Evolutionary conservation across 768 basidiomycete species (phyloP).

Genomic region (Favolaschia claudopus): DNA sequence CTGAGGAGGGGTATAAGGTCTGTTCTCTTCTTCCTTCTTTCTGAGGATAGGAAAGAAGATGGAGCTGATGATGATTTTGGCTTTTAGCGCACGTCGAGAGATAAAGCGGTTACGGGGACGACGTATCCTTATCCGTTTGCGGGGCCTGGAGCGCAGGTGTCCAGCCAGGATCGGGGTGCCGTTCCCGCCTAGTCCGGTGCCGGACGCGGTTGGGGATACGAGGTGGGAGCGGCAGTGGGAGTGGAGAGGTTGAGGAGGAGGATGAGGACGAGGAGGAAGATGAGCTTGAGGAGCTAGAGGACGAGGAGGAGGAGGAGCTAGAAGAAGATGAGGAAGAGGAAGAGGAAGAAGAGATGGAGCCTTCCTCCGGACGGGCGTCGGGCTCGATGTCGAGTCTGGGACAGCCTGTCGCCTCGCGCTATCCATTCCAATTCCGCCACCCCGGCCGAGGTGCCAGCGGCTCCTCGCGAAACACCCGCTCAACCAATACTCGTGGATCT

Average conservation of each 20-base stretch:
- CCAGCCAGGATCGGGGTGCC: constrained; percentile 71
- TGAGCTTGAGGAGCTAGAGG: constrained; percentile 29
- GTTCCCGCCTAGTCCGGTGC: constrained; percentile 72
- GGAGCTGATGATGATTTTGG: background rate
- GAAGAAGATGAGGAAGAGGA: constrained; percentile 55
- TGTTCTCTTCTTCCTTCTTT: no score
- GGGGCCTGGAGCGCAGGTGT: constrained; percentile 64
- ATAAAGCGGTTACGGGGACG: constrained; percentile 46
- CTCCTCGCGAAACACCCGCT: constrained; percentile 42
- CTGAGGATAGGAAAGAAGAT: background rate
- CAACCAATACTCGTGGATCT: constrained; percentile 41
- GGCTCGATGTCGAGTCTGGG: constrained; percentile 89
- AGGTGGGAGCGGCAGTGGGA: constrained; percentile 24
- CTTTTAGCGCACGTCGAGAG: constrained; percentile 50
- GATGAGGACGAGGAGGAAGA: constrained; percentile 30
- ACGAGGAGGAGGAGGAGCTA: constrained; percentile 45
- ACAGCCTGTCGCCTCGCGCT: constrained; percentile 73
- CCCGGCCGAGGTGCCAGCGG: constrained; percentile 52
- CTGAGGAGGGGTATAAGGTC: constrained; percentile 40
- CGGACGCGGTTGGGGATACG: constrained; percentile 46
- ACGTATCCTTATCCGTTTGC: constrained; percentile 76
- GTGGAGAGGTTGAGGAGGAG: constrained; percentile 22
- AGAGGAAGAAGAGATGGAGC: constrained; percentile 48
- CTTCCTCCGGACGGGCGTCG: constrained; percentile 70
- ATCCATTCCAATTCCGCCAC: constrained; percentile 73